Base-by-base conservation (phyloP, 108 stramenopile genomes). In the Fistulifera pelliculosa region DNA sequence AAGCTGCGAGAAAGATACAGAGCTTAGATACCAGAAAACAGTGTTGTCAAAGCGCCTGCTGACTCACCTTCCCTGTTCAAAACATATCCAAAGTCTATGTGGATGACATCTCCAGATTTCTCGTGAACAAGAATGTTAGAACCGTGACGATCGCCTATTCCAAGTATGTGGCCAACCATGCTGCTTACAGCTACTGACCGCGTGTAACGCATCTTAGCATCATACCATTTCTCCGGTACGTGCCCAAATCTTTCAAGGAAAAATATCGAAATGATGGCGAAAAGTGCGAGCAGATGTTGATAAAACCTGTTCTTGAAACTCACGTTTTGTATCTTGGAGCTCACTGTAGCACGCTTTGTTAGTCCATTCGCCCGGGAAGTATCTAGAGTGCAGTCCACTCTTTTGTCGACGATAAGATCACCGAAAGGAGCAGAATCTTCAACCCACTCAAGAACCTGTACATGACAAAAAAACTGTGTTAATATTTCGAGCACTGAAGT, bases 81-180 rank as follows among this genome's bases (percentile, higher is more conserved):
- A n/a, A 95, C 90, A 23, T 96, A 77, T 1, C 99, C 98, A 67
- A 99, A 99, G 65, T 99, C 99, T 52, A 99, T 99, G 61, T 99
- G 99, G 1, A 98, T 90, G 26, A 98, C 72, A 64, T 97, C 96
- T 10, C 65, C 74, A 13, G 95, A 94, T 41, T 65, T 82, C 28
- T 84, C 64, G 52, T 97, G 85, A 28, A 98, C 74, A 22, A 98
- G 80, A 51, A 98, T 98, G 62, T 98, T 99, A 41, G 77, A 75
- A n/a, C 72, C 60, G 62, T 99, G 99, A 1, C 99, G 84, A 74
- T 99, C 97, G 25, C 99, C 99, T 35, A 99, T 95, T 1, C 99
- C 99, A 35, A 98, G 74, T n/a, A 98, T 71, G 54, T 99, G 94
- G 24, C 99, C 99, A 47, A 98, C 94, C 55, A 98, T 96, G 39